Base-by-base conservation (phyloP, 2,329 filamentous ascomycete species). In the Clarireedia monteithiana region DNA sequence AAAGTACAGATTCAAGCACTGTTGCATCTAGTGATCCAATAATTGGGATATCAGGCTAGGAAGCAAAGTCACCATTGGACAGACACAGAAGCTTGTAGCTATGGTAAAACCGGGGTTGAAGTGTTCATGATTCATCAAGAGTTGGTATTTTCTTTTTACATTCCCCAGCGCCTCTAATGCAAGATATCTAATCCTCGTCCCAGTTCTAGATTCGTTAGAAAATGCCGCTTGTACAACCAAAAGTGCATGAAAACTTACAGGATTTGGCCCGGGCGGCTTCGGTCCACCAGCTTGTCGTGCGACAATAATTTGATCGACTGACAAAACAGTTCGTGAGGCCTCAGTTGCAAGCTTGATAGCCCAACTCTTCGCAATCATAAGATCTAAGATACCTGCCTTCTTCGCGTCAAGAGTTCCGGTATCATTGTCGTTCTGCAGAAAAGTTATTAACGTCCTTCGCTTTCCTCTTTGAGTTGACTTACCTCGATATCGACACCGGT, bases 241-340 rank as follows among this genome's bases (percentile, higher is more conserved):
- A 20, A 45, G 34, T 57, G n/a, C 36, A 44, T 49, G 30, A 24
- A 34, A 40, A 68, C 67, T 66, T 64, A 69, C 68, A 63, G 91
- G 87, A 75, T 96, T 96, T 64, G 91, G 94, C 48, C 88, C 91
- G 30, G 94, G 94, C 56, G 92, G 92, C 81, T 99, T 99, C 23
- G 95, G 94, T 39, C 94, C 94, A 69, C 94, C 94, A 48, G 95
- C 94, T 76, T 97, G 94, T 75, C 92, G 85, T 61, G 95, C 91
- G 57, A 99, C 94, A 70, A 99, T 99, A 69, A 99, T 99, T 76
- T 99, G 95, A 74, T 99, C 94, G 40, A 99, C 94, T 48, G 91
- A 95, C 62, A 99, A 77, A 30, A 99, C 88, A 48, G 94, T 99
- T 67, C 94, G 83, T 53, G 91, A 92, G 42, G 94, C 87, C 74